Evolutionary conservation across 192 early-diverging fungal genomes (phyloP).

Genomic region (Piromyces finnis): DNA sequence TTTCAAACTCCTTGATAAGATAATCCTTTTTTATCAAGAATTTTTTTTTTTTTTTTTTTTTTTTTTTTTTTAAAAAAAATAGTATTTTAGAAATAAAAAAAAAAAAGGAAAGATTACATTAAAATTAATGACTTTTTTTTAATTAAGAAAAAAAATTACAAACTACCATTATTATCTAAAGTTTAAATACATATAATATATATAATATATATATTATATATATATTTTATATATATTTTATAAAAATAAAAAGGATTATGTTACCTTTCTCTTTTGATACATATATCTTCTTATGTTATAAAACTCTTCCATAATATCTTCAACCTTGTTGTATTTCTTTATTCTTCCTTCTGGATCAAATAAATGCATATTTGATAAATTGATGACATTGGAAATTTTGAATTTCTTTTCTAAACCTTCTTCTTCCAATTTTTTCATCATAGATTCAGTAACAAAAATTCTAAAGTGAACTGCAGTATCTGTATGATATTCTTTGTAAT

Average conservation of each 20-base stretch:
- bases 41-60: too few relatives aligned
- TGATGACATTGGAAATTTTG: slow-evolving; percentile 49
- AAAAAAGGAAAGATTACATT: too few relatives aligned
- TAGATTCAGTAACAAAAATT: slow-evolving; percentile 37
- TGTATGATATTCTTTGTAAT: slow-evolving; percentile 55
- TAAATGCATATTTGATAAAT: slow-evolving; percentile 84
- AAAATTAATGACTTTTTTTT: too few relatives aligned
- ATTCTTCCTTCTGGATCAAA: slow-evolving; percentile 78
- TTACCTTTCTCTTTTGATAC: slow-evolving; percentile 79
- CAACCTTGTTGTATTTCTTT: slow-evolving; percentile 51
- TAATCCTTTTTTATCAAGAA: too few relatives aligned
- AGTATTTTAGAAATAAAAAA: too few relatives aligned
- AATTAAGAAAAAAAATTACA: too few relatives aligned
- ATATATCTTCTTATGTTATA: slow-evolving; percentile 63
- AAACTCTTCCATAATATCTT: slow-evolving; percentile 76
- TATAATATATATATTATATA: too few relatives aligned
- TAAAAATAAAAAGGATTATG: not conserved
- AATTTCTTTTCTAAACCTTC: slow-evolving; percentile 73
- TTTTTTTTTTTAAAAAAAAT: too few relatives aligned
- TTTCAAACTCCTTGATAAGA: slow-evolving; percentile 38
- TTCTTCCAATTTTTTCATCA: slow-evolving; percentile 49
- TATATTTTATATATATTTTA: too few relatives aligned
- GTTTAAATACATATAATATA: too few relatives aligned
- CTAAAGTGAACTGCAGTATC: slow-evolving; percentile 43
- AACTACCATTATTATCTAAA: too few relatives aligned